Conservation (phyloP, 78 protist genomes). For the Dictyostelium citrinum region DNA sequence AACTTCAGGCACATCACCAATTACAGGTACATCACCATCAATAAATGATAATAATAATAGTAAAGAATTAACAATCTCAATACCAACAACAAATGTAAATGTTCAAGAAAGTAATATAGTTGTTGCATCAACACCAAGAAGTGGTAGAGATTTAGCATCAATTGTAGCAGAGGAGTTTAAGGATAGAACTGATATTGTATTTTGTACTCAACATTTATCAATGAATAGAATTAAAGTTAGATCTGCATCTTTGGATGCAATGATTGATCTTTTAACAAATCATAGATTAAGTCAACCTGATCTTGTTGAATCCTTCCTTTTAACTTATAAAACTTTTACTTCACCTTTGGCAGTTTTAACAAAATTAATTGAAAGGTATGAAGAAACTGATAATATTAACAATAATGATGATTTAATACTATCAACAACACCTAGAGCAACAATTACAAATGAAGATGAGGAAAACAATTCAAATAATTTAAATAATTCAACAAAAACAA, state of each 20-base stretch:
- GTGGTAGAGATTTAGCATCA: neutral
- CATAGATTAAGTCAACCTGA: conserved; percentile 58
- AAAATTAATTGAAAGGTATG: conserved; percentile 41
- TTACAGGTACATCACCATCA: neutral
- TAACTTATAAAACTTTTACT: conserved; percentile 74
- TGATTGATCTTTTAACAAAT: conserved; percentile 71
- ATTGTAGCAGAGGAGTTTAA: conserved; percentile 35
- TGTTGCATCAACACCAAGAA: neutral
- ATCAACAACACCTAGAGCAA: neutral
- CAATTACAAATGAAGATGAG: neutral
- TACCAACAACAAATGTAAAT: neutral
- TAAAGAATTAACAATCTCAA: neutral
- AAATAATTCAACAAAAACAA: neutral
- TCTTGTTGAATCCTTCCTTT: conserved; percentile 62
- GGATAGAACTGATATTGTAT: conserved; percentile 28
- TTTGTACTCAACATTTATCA: neutral
- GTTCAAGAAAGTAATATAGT: neutral
- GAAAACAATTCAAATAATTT: neutral
- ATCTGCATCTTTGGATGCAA: conserved; percentile 45
- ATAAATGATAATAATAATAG: neutral
- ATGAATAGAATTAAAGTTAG: conserved; percentile 36
- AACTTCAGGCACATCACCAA: neutral
- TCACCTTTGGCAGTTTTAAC: conserved; percentile 33
- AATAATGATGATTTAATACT: neutral
- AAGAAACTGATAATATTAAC: conserved; percentile 9